Base-by-base conservation (phyloP, 108 stramenopile species). In the Nitzschia sp. region DNA sequence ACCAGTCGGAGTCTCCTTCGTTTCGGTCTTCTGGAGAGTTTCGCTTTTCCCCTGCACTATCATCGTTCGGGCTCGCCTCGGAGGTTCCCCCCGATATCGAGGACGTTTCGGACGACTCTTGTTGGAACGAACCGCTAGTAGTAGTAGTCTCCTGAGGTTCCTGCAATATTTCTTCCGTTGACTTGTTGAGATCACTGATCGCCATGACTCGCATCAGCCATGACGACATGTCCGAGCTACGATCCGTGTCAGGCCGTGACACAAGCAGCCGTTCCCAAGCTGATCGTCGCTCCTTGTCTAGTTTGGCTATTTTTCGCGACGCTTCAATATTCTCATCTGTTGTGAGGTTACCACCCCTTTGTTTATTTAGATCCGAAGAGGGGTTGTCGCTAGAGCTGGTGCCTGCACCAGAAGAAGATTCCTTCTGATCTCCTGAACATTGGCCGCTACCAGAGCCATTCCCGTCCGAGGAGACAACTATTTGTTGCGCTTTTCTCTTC, bases 111-210 rank as follows among this genome's bases (percentile, higher is more conserved):
- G 38, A 41, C 13, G 38, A 13, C 13, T 41, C 38, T 13, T 41
- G 38, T 13, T 41, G 38, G 13, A 13, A 41, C 9, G 13, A 41
- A 6, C 38, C 38, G n/a, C n/a, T n/a, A n/a, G n/a, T n/a, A n/a
- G n/a, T n/a, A n/a, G n/a, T n/a, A n/a, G n/a, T n/a, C 6, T 6
- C 9, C 38, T 41, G 38, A 6, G 38, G 38, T 9, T 9, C 38
- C 13, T 9, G 48, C 48, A 50, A 21, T n/a, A 21, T n/a, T 19
- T 50, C 21, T n/a, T 50, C 19, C 17, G 57, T 53, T 26, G 73
- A 61, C 26, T 59, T 73, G 2, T 76, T 59, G 6, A 56, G 31
- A n/a, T 56, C 55, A 17, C 55, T 56, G n/a, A 56, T 27, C 4
- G 55, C 55, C 55, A 56, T 32, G 5, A 56, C 55, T 2, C 55